Percentiles rank a stretch among this genome's conserved stretches.
Evolutionary conservation across 1,139 yeast species (phyloP).

Genomic region (Arxiozyma telluris): DNA sequence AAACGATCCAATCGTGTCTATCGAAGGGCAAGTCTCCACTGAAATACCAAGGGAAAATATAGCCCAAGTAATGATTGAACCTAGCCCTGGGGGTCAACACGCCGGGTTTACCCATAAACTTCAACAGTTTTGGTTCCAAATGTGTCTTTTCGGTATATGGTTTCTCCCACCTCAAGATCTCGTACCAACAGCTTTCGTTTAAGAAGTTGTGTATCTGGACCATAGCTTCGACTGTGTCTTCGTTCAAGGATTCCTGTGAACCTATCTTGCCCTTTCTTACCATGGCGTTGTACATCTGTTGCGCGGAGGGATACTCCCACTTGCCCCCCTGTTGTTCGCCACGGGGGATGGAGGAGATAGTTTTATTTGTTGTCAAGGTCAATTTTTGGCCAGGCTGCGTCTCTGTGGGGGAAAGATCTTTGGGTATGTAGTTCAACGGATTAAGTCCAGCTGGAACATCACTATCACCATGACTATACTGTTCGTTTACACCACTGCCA

Average conservation of each 20-base stretch:
- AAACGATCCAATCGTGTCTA: slow-evolving; percentile 97
- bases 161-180: slow-evolving; percentile 84
- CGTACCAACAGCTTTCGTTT: slow-evolving; percentile 98
- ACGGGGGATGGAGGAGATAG: slow-evolving; percentile 78
- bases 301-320: slow-evolving; percentile 99
- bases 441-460: slow-evolving; percentile 32
- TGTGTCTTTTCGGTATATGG: slow-evolving; percentile 44
- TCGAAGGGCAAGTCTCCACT: slow-evolving; percentile 87
- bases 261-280: slow-evolving; percentile 69
- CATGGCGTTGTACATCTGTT: slow-evolving; percentile 98
- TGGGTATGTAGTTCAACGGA: slow-evolving; percentile 88
- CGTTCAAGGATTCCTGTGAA: slow-evolving; percentile 59
- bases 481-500: neutral
- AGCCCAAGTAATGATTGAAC: slow-evolving; percentile 56
- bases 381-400: slow-evolving; percentile 75
- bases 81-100: slow-evolving; percentile 85
- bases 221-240: slow-evolving; percentile 94
- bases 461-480: no score
- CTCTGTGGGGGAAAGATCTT: slow-evolving; percentile 46
- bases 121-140: slow-evolving; percentile 64
- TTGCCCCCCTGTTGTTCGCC: slow-evolving; percentile 57
- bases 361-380: slow-evolving; percentile 72
- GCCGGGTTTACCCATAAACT: slow-evolving; percentile 88
- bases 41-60: slow-evolving; percentile 62
- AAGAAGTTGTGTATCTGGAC: slow-evolving; percentile 93